phyloP scores from a whole-genome alignment of 2,329 filamentous ascomycete genomes.

The Cercospora janseana region DNA sequence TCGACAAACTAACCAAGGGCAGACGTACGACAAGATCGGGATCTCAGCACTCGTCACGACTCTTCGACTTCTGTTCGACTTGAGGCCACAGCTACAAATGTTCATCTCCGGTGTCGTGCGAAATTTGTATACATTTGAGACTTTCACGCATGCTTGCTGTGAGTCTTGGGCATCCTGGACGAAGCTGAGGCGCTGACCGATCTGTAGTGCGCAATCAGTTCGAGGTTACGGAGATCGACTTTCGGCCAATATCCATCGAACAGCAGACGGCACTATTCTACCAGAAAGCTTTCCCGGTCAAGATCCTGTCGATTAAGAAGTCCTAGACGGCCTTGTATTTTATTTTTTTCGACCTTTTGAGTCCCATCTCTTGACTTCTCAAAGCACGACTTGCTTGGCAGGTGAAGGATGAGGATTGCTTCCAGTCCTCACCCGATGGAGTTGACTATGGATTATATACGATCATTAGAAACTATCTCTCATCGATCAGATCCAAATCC shows the following conservation, averaged over 20 bases:
- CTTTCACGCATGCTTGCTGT: conserved; percentile 61
- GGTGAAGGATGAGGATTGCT: too few relatives aligned
- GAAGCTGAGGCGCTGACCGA: background rate
- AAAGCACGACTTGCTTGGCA: too few relatives aligned
- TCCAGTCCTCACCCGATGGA: too few relatives aligned
- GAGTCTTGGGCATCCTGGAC: conserved; percentile 29
- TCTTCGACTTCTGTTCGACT: conserved; percentile 58
- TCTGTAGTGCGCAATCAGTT: conserved; percentile 35
- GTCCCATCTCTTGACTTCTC: too few relatives aligned
- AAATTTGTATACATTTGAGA: conserved; percentile 66
- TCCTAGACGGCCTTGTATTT: too few relatives aligned
- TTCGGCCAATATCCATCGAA: conserved; percentile 33
- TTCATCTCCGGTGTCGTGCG: conserved; percentile 70
- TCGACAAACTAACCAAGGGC: conserved; percentile 20
- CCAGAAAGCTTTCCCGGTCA: conserved; percentile 37
- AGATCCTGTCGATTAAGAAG: conserved; percentile 30
- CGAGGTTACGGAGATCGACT: conserved; percentile 34
- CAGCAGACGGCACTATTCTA: conserved; percentile 40
- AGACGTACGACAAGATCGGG: conserved; percentile 68
- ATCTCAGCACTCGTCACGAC: conserved; percentile 66
- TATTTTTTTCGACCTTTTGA: too few relatives aligned
- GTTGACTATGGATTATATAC: too few relatives aligned
- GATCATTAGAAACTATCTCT: background rate
- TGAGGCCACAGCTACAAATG: conserved; percentile 57
- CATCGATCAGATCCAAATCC: conserved; percentile 1